phyloP scores from a whole-genome alignment of 768 basidiomycete genomes.

The Rhodotorula sphaerocarpa region DNA sequence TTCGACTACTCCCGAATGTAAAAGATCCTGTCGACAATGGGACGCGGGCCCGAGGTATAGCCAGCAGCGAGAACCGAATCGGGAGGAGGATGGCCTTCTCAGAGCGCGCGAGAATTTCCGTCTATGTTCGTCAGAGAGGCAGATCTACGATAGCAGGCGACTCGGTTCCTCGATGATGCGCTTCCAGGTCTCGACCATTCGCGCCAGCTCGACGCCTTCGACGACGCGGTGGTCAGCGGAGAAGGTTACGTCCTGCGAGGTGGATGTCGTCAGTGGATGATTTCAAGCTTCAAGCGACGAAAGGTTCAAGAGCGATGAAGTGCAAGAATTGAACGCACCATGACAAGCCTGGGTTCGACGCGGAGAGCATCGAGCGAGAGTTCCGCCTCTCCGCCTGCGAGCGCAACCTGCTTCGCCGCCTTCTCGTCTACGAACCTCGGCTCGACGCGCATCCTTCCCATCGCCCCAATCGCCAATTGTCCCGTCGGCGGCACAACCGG shows the following conservation, averaged over 20 bases:
- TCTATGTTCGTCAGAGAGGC: too few relatives aligned
- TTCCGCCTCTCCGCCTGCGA: constrained; percentile 32
- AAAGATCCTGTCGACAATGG: too few relatives aligned
- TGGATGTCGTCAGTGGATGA: too few relatives aligned
- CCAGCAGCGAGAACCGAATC: too few relatives aligned
- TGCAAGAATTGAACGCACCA: constrained; percentile 24
- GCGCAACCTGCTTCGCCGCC: constrained; percentile 45
- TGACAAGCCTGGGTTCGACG: constrained; percentile 44
- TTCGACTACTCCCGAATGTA: too few relatives aligned
- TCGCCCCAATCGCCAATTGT: constrained; percentile 73
- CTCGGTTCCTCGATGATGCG: constrained; percentile 63
- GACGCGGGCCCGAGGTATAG: too few relatives aligned
- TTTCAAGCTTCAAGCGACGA: too few relatives aligned
- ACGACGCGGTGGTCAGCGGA: constrained; percentile 78
- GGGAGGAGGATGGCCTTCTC: too few relatives aligned
- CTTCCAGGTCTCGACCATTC: constrained; percentile 76
- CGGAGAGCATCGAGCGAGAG: constrained; percentile 44
- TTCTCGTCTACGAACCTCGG: constrained; percentile 15
- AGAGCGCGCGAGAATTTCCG: too few relatives aligned
- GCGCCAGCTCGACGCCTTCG: constrained; percentile 68
- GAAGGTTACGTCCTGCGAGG: constrained; percentile 67
- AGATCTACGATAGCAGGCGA: neutral
- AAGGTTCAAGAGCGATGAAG: too few relatives aligned
- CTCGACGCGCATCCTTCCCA: constrained; percentile 57
- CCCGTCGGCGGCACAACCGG: constrained; percentile 75